phyloP scores from a whole-genome alignment of 2,329 filamentous ascomycete genomes.

The Tolypocladium ovalisporum region DNA sequence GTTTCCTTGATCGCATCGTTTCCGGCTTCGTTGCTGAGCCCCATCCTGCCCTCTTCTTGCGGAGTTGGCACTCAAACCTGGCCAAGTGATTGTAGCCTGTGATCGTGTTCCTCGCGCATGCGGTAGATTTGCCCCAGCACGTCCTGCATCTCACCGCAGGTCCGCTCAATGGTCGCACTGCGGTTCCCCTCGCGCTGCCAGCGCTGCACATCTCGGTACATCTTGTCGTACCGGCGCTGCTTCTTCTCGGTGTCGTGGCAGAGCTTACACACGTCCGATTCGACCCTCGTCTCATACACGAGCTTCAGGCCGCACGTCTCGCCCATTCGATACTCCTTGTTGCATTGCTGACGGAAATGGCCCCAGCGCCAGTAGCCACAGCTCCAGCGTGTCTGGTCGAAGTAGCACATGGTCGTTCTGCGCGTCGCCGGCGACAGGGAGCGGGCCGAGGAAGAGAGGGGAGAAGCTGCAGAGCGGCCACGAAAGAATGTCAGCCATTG shows the following conservation, averaged over 20 bases:
- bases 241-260: constrained; percentile 89
- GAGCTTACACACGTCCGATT: constrained; percentile 61
- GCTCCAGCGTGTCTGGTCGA: constrained; percentile 73
- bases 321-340: constrained; percentile 87
- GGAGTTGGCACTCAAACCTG: constrained; percentile 12
- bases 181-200: constrained; percentile 71
- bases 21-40: not conserved
- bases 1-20: constrained; percentile 6
- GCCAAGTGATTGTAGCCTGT: constrained; percentile 21
- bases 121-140: constrained; percentile 49
- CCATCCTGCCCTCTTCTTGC: not conserved
- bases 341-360: constrained; percentile 84
- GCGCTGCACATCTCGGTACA: constrained; percentile 61
- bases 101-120: constrained; percentile 30
- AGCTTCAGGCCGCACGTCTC: constrained; percentile 94
- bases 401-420: constrained; percentile 72
- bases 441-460: not conserved
- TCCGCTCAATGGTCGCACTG: constrained; percentile 59
- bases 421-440: constrained; percentile 1
- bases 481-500: constrained; percentile 7
- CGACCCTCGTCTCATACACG: constrained; percentile 61
- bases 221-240: constrained; percentile 61
- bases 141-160: constrained; percentile 57
- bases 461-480: constrained; percentile 7
- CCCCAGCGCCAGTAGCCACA: constrained; percentile 96